phyloP scores from a whole-genome alignment of 345 rosid species.

The Iberis pinnata region DNA sequence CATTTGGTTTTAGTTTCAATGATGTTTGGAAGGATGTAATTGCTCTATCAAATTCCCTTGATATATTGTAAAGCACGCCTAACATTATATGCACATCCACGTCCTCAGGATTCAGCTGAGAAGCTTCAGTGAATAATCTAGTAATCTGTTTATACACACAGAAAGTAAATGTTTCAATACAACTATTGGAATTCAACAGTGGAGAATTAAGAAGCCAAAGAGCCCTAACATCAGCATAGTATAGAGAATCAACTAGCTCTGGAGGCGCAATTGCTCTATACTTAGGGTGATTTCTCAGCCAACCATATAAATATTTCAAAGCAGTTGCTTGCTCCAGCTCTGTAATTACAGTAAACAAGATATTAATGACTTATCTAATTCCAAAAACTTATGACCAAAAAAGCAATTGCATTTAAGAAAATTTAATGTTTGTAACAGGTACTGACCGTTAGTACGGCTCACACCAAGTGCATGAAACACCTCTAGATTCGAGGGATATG shows the following conservation, averaged over 20 bases:
- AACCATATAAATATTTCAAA: constrained; percentile 79
- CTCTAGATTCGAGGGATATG: constrained; percentile 90
- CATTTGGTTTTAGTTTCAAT: constrained; percentile 80
- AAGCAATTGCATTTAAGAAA: constrained; percentile 4
- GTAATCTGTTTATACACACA: constrained; percentile 38
- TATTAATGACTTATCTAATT: background rate
- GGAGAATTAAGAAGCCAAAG: constrained; percentile 5
- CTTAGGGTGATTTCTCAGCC: constrained; percentile 84
- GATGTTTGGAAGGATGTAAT: constrained; percentile 74
- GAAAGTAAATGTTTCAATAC: constrained; percentile 12
- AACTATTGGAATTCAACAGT: constrained; percentile 4
- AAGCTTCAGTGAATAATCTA: constrained; percentile 78
- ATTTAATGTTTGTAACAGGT: background rate
- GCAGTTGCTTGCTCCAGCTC: constrained; percentile 97
- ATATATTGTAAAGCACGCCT: constrained; percentile 86
- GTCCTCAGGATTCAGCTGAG: constrained; percentile 89
- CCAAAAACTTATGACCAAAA: background rate
- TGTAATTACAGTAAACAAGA: constrained; percentile 32
- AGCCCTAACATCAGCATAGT: constrained; percentile 77
- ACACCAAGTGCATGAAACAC: constrained; percentile 99
- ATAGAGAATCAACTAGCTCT: constrained; percentile 56
- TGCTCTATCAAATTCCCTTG: constrained; percentile 90
- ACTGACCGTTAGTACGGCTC: constrained; percentile 97
- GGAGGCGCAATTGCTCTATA: constrained; percentile 67
- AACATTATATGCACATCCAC: constrained; percentile 93